Evolutionary conservation across 176 grass and related monocot species (phyloP), one percentile per base, ranked within the genome.

Genomic region (Dendrocalamus sinicus): DNA sequence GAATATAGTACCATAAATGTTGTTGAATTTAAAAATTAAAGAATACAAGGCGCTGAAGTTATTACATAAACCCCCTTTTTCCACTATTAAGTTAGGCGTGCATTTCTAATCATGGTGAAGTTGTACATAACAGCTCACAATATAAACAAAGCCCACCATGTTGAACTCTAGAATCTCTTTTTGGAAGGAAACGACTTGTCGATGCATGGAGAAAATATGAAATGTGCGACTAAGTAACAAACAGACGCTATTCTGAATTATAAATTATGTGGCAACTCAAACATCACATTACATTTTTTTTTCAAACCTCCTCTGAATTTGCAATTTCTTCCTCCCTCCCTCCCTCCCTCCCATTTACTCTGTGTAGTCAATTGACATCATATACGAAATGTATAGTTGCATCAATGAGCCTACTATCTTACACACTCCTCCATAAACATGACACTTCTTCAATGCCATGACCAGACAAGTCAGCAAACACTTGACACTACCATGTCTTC

Each of bases 61-160:
- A 66, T 62, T 0, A 46, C 0, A 55, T 20, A 64, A 69, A 65
- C 7, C n/a, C 2, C 12, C 7, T 8, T 64, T 53, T 50, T 44
- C 12, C 48, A 45, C 46, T 82, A 63, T 76, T 81, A 43, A n/a
- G 17, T 53, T 16, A 6, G 13, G 5, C 65, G 12, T 61, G 12
- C 81, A 84, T 65, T 73, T 83, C 15, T 81, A 85, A 67, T 41
- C 51, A 43, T 22, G 14, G 51, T 66, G 26, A 76, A 76, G 69
- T 39, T 67, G 14, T 61, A 61, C 60, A 69, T 78, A 26, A 48
- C 43, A 30, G 62, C 7, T 71, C 48, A 86, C 19, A 50, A 10
- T 72, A 71, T 6, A 72, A 86, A 78, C 26, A 39, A 52, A 72
- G 43, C 6, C 13, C 24, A 81, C 32, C 60, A 22, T 35, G 26